Percentiles rank a stretch among this genome's conserved stretches.
Evolutionary conservation across 495 filamentous ascomycete species (phyloP).

Genomic region (Glutinoglossum americanum): DNA sequence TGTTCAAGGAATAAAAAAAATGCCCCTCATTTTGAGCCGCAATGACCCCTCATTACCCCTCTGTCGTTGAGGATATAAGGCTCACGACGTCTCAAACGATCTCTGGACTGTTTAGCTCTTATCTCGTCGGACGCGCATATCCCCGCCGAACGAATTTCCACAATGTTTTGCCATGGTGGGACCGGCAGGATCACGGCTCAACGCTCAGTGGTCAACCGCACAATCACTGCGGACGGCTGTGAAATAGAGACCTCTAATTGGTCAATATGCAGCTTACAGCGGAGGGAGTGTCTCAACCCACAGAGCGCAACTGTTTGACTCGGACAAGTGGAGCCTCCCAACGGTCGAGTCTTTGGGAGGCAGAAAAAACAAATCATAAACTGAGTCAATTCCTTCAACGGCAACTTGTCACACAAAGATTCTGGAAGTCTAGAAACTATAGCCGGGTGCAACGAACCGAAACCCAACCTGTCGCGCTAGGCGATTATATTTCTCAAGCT

Average conservation of each 20-base stretch:
- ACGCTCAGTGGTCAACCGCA: background rate
- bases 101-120: background rate
- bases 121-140: background rate
- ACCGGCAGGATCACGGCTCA: background rate
- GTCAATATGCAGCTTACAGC: background rate
- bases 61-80: background rate
- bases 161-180: background rate
- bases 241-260: background rate
- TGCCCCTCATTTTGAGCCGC: conserved; percentile 2
- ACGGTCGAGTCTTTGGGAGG: background rate
- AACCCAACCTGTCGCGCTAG: background rate
- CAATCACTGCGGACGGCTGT: background rate
- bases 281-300: background rate
- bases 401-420: background rate
- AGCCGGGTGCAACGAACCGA: background rate
- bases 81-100: background rate
- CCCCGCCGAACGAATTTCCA: background rate
- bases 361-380: background rate
- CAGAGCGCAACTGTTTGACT: background rate
- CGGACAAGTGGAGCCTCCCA: background rate
- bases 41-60: background rate
- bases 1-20: background rate
- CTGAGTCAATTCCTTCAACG: background rate
- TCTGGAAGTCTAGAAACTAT: background rate
- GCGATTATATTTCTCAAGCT: background rate